Conservation (phyloP, 2,329 filamentous ascomycete genomes). For the Beauveria bassiana region DNA sequence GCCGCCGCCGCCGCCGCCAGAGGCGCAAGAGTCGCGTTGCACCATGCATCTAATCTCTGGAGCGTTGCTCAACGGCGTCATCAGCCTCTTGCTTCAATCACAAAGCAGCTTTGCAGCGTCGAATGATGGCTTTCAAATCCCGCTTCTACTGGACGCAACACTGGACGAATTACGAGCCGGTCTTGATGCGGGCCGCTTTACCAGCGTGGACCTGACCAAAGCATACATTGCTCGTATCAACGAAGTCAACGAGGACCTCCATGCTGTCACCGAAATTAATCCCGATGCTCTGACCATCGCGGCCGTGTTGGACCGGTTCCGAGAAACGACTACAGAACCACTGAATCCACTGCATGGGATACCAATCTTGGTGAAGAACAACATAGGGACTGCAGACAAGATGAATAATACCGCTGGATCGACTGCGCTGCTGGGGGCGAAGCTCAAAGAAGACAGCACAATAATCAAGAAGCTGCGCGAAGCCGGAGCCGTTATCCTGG, state of each 20-base stretch:
- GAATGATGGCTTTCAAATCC: background rate
- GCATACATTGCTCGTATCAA: conserved; percentile 21
- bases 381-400: conserved; percentile 53
- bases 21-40: background rate
- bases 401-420: conserved; percentile 60
- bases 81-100: background rate
- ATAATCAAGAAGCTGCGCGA: conserved; percentile 51
- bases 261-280: conserved; percentile 29
- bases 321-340: conserved; percentile 10
- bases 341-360: conserved; percentile 52
- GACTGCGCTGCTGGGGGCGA: conserved; percentile 52
- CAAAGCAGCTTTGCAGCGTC: background rate
- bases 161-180: conserved; percentile 16
- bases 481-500: conserved; percentile 56
- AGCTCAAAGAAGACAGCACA: conserved; percentile 47
- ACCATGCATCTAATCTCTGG: background rate
- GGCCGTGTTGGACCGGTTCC: conserved; percentile 23
- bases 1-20: background rate
- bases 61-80: background rate
- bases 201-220: conserved; percentile 28
- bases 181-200: conserved; percentile 21
- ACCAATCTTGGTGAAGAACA: conserved; percentile 60
- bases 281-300: conserved; percentile 32
- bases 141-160: conserved; percentile 16
- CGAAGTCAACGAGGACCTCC: conserved; percentile 19